Conservation (phyloP, 257 asterid genomes). For the Phtheirospermum japonicum region DNA sequence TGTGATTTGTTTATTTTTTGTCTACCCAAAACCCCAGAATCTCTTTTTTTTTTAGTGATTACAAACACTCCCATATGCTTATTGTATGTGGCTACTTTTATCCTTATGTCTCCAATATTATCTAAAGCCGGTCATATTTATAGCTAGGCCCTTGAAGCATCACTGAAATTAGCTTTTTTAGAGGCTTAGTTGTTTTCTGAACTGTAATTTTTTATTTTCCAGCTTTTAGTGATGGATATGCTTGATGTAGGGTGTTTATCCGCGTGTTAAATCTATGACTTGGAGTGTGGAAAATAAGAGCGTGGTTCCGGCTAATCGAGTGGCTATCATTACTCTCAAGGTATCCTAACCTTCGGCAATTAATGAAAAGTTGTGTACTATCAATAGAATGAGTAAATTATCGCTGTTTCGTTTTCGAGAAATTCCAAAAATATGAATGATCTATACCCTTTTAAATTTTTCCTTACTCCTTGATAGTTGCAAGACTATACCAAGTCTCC, state of each 20-base stretch:
- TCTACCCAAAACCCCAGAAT: too few relatives aligned
- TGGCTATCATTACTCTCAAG: conserved; percentile 46
- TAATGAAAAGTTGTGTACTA: background rate
- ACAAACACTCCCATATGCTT: too few relatives aligned
- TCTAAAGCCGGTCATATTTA: background rate
- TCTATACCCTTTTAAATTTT: background rate
- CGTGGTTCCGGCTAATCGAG: conserved; percentile 29
- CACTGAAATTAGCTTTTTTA: too few relatives aligned
- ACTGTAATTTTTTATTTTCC: background rate
- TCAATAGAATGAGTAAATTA: background rate
- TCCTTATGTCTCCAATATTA: background rate
- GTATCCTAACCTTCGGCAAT: conserved; percentile 19
- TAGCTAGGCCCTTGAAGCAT: too few relatives aligned
- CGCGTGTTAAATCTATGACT: conserved; percentile 45
- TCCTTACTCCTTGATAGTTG: conserved; percentile 32
- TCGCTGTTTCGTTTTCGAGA: too few relatives aligned
- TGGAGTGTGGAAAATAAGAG: conserved; percentile 46
- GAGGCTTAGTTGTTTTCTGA: too few relatives aligned
- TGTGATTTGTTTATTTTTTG: too few relatives aligned
- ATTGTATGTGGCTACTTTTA: background rate
- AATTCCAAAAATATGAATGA: too few relatives aligned
- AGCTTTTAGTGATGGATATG: conserved; percentile 14
- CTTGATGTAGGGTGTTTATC: conserved; percentile 39
- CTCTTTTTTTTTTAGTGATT: too few relatives aligned
- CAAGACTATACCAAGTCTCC: conserved; percentile 42